Percentiles rank a stretch among this genome's conserved stretches.
Conservation (phyloP, 805 yeast genomes). For the Candida ascalaphidarum region DNA sequence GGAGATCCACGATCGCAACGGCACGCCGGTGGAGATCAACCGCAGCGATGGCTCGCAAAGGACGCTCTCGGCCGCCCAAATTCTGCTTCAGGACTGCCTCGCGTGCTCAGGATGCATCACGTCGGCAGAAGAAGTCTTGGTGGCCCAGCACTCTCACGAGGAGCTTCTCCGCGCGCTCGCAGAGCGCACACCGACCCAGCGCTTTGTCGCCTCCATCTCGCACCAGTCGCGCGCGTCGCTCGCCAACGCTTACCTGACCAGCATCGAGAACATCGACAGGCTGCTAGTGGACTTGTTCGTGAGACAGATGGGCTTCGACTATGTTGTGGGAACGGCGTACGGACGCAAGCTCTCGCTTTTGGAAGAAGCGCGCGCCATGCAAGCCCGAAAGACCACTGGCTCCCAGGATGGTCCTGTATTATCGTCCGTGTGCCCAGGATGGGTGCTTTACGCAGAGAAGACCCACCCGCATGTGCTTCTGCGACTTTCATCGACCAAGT, state of each 20-base stretch:
- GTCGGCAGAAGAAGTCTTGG: conserved; percentile 90
- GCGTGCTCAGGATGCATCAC: conserved; percentile 98
- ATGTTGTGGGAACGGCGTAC: conserved; percentile 76
- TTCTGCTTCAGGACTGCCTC: conserved; percentile 83
- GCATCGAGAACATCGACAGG: conserved; percentile 51
- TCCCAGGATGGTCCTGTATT: conserved; percentile 40
- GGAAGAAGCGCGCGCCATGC: conserved; percentile 31
- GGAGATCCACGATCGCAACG: conserved; percentile 53
- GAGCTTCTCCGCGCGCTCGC: conserved; percentile 59
- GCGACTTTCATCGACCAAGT: conserved; percentile 61
- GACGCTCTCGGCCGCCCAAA: conserved; percentile 69
- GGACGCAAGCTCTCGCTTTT: conserved; percentile 64
- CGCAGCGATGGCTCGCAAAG: conserved; percentile 45
- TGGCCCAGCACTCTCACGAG: conserved; percentile 83
- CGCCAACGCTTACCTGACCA: conserved; percentile 53
- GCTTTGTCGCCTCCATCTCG: conserved; percentile 69
- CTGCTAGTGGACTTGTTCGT: conserved; percentile 51
- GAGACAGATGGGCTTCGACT: conserved; percentile 55
- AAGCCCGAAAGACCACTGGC: conserved; percentile 28
- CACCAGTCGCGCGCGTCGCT: conserved; percentile 84
- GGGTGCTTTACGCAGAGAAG: conserved; percentile 93
- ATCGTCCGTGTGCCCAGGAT: conserved; percentile 86
- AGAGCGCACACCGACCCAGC: conserved; percentile 16
- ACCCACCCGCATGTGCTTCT: conserved; percentile 84
- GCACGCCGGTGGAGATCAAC: conserved; percentile 62